Base-by-base conservation (phyloP, 805 yeast species). In the Vanderwaltozyma polyspora region DNA sequence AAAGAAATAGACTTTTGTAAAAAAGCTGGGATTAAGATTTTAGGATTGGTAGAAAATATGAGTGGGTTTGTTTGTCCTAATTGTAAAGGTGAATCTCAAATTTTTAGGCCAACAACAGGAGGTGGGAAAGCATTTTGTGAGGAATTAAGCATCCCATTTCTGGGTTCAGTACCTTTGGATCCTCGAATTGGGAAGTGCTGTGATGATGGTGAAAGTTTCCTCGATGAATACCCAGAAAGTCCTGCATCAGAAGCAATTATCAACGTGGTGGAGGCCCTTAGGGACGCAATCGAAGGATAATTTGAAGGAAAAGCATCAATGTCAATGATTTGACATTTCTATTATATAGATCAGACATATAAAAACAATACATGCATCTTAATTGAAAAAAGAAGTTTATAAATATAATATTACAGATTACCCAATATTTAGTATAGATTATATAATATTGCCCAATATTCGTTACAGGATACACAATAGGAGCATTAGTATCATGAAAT, bases 21-120 rank as follows among this genome's bases (percentile, higher is more conserved):
- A 28, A 91, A 91, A 57, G 97, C 97, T 2, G 78, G 76, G 2
- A 86, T 91, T 41, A 78, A 70, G 39, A 71, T 91, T 3, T 57
- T 91, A 29, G 99, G 99, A 0, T 59, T 91, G 11, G 96, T 91
- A 14, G 99, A 91, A 55, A 91, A 91, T 57, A 91, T 91, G 99
- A 75, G 95, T 7, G 99, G 98, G 3, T 91, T 91, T 62, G 97
- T 91, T 12, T 91, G 99, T 56, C 98, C 98, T 4, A 75, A 68
- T 50, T 91, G 99, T 60, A 74, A 82, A 42, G 91, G 91, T 7
- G 83, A 87, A 59, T 82, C 94, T 0, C 75, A 78, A 49, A 87
- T 91, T 4, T 91, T 91, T 60, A 78, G 79, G 41, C 84, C 98
- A 12, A 91, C 98, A 2, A 91, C 98, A 0, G 98, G 98, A 12